Base-by-base conservation (phyloP, 2,329 filamentous ascomycete species). In the Epichloe festucae region DNA sequence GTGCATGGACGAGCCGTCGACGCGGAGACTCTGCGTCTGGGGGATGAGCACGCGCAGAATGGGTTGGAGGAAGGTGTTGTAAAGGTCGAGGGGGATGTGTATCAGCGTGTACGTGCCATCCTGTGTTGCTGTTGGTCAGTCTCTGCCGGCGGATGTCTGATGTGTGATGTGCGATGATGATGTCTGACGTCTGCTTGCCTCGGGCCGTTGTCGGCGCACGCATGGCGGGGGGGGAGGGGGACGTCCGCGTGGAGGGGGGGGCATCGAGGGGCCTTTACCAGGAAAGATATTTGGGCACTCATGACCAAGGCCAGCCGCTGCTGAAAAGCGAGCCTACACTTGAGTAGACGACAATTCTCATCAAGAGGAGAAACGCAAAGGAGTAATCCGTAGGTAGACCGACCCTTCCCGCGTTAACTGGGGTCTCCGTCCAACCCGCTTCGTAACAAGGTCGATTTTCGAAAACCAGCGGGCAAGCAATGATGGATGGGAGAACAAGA, bases 51-150 rank as follows among this genome's bases (percentile, higher is more conserved):
- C 77, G 58, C 84, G 82, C n/a, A 96, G 74, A 57, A 97, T 90
- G 2, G 90, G 84, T 63, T 94, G 89, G 15, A 96, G 72, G 59
- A 96, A 88, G 56, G 76, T 78, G 5, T 84, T 74, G 67, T 95
- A 85, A 46, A 93, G 76, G 51, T 83, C 74, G 55, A 94, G 72
- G 1, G 91, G 90, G 53, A 97, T 90, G 67, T 96, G 90, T 62
- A 97, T 89, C 54, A 98, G 76, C 61, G 84, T 89, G 60, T 95
- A 81, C 56, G 83, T 84, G 58, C 89, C 89, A 62, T 95, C 85
- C 93, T 97, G 15, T 48, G 11, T 19, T 14, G 19, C 3, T 27
- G 15, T 50, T 45, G 8, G 39, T 35, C 27, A 31, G 27, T 31
- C 27, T 31, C 1, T 31, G 27, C 27, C 8, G 27, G 27, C 27